Conservation (phyloP, 2,329 filamentous ascomycete species). For the Xylogone sp. region DNA sequence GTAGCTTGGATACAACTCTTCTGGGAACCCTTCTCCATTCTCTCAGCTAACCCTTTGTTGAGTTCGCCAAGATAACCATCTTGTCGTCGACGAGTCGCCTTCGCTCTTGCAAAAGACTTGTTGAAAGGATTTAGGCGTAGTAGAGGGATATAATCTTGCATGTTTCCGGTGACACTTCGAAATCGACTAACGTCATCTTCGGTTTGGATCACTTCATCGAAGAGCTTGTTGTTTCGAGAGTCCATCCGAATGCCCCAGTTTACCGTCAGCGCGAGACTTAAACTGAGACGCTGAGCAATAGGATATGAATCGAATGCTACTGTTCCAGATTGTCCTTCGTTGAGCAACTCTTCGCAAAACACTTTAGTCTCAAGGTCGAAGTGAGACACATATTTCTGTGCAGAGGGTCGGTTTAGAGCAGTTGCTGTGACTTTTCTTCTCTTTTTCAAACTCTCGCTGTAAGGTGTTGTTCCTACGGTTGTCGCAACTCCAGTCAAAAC, state of each 20-base stretch:
- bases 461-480: conserved; percentile 65
- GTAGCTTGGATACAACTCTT: conserved; percentile 64
- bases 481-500: conserved; percentile 62
- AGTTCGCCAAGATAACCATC: conserved; percentile 55
- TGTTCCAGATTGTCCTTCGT: conserved; percentile 50
- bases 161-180: conserved; percentile 54
- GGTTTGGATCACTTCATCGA: conserved; percentile 57
- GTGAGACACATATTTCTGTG: conserved; percentile 58
- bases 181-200: conserved; percentile 57
- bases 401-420: conserved; percentile 62
- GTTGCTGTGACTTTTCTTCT: conserved; percentile 62
- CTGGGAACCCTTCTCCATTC: conserved; percentile 55
- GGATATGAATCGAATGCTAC: conserved; percentile 44
- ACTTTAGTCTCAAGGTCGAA: conserved; percentile 60
- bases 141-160: conserved; percentile 57
- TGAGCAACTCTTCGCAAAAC: conserved; percentile 57
- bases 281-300: conserved; percentile 59
- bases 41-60: conserved; percentile 53
- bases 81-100: conserved; percentile 54
- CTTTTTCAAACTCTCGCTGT: conserved; percentile 60
- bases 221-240: conserved; percentile 51
- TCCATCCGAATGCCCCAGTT: conserved; percentile 62
- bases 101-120: conserved; percentile 49
- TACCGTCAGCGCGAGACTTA: conserved; percentile 58
- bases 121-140: conserved; percentile 59